These are phyloP conservation scores for Rhododendron simsii DNA, from an alignment of 148 eudicot species.

Conservation along the genomic window DNA sequence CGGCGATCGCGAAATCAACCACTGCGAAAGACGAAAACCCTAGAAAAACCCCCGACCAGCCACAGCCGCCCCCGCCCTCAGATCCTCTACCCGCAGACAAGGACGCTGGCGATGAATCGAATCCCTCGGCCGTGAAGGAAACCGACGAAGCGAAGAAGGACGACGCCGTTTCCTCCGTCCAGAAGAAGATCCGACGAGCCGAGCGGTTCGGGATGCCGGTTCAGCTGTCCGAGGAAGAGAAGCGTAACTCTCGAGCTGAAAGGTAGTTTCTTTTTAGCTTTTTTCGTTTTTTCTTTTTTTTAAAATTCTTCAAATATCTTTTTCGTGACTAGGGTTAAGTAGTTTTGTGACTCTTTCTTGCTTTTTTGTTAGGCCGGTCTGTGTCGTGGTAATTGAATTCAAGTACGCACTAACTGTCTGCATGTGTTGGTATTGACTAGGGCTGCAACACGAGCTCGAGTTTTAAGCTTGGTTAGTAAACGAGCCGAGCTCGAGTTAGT, in stretches of 20 bases:
- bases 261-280: constrained; percentile 30
- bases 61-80: background rate
- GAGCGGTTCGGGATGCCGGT: constrained; percentile 83
- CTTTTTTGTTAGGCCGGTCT: background rate
- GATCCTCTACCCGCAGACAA: background rate
- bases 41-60: constrained; percentile 20
- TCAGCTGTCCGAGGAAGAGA: constrained; percentile 65
- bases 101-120: constrained; percentile 21
- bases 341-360: background rate
- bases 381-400: background rate
- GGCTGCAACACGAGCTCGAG: background rate
- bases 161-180: constrained; percentile 25
- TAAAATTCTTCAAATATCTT: background rate
- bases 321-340: background rate
- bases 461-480: background rate
- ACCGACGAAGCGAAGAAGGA: constrained; percentile 5
- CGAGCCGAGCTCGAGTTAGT: background rate
- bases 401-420: background rate
- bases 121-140: constrained; percentile 16
- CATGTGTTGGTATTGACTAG: background rate
- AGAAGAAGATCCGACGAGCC: constrained; percentile 73
- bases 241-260: constrained; percentile 75
- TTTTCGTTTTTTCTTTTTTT: background rate
- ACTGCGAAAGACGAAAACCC: constrained; percentile 28
- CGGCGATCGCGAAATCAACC: constrained; percentile 5